These are phyloP conservation scores for Epichloe sp. DNA, from an alignment of 2,329 filamentous ascomycete genomes.

Conservation along the genomic window DNA sequence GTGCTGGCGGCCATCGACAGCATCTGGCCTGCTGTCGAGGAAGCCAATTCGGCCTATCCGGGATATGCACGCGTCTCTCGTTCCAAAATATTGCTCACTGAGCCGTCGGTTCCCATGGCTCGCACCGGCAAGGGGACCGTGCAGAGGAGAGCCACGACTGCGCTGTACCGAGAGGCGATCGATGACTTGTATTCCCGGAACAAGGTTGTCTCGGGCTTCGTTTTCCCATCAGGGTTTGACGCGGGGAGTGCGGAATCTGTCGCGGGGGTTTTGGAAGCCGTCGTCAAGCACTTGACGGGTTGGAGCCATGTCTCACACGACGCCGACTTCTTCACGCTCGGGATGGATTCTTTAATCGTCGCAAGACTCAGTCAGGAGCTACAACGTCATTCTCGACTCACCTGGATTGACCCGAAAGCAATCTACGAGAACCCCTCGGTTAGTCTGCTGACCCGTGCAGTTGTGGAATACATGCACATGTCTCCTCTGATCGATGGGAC, in stretches of 20 bases:
- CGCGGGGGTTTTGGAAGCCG: neutral
- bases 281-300: neutral
- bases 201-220: neutral
- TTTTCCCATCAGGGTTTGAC: neutral
- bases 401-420: neutral
- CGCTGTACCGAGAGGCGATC: constrained; percentile 5
- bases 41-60: constrained; percentile 3
- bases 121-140: constrained; percentile 5
- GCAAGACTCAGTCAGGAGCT: neutral
- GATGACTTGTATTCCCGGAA: constrained; percentile 4
- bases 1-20: neutral
- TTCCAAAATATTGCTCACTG: neutral
- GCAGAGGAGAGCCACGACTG: constrained; percentile 7
- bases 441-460: neutral
- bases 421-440: neutral
- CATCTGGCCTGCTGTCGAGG: constrained; percentile 3
- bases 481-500: neutral
- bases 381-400: neutral
- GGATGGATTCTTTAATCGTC: constrained; percentile 6
- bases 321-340: constrained; percentile 4
- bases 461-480: neutral
- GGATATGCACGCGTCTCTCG: constrained; percentile 3
- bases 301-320: neutral
- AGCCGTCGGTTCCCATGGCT: neutral
- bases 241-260: neutral